Evolutionary conservation across 257 asterid genomes (phyloP).

Genomic region (Solanum tarapatanum): DNA sequence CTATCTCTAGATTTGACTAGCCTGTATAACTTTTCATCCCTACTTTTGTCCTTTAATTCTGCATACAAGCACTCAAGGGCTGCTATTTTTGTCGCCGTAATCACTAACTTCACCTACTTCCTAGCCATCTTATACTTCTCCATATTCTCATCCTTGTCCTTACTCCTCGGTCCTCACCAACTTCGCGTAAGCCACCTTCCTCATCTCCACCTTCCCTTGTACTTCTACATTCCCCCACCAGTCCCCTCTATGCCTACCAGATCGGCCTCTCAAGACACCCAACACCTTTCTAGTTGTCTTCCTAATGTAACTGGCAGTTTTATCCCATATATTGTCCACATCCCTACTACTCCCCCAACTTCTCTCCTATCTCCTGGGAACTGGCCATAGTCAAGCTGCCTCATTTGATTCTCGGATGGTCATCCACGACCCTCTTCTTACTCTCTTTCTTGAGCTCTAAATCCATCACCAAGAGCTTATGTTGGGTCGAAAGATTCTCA

Average conservation of each 20-base stretch:
- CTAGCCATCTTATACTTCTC: neutral
- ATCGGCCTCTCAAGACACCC: neutral
- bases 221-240: neutral
- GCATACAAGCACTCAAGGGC: neutral
- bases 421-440: neutral
- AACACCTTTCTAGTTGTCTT: neutral
- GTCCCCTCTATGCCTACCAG: neutral
- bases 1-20: neutral
- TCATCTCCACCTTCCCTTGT: neutral
- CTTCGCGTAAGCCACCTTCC: neutral
- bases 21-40: neutral
- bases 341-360: neutral
- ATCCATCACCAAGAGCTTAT: neutral
- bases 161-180: neutral
- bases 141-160: neutral
- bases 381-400: neutral
- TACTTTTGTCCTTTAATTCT: neutral
- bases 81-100: neutral
- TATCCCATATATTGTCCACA: neutral
- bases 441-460: neutral
- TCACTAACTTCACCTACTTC: neutral
- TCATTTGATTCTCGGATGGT: neutral
- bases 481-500: neutral
- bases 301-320: neutral
- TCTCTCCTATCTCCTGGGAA: neutral